A percentile compares a stretch with the other conserved stretches of the same genome.
Conservation (phyloP, 192 early-diverging fungal species). For the Jimgerdemannia lactiflua region DNA sequence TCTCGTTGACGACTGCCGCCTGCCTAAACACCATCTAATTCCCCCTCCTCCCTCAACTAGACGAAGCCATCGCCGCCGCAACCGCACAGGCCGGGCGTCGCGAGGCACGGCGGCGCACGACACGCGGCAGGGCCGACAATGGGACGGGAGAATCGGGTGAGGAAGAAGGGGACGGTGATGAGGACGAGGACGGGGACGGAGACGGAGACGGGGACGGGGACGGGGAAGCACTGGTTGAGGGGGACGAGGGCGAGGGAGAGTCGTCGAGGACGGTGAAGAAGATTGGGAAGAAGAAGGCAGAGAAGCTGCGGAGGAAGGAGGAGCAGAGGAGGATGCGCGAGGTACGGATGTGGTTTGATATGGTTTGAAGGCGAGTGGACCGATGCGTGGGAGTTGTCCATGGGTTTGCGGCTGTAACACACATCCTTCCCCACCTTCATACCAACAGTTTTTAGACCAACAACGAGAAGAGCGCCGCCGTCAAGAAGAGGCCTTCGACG, state of each 20-base stretch:
- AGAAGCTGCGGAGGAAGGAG: slow-evolving; percentile 32
- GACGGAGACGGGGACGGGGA: neutral
- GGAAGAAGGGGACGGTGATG: neutral
- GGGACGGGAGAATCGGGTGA: neutral
- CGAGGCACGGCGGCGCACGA: neutral
- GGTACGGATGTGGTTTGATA: slow-evolving; percentile 6
- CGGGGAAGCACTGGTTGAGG: neutral
- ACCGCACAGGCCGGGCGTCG: neutral
- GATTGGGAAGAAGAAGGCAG: slow-evolving; percentile 38
- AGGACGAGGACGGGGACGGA: neutral
- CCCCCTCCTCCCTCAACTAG: neutral
- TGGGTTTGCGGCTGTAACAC: no score
- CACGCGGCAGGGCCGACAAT: neutral
- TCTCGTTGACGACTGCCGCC: no score
- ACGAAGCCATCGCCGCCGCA: neutral
- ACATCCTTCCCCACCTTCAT: no score
- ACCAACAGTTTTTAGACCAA: slow-evolving; percentile 25
- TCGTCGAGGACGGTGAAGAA: slow-evolving; percentile 13
- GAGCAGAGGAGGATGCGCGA: slow-evolving; percentile 35
- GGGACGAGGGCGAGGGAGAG: slow-evolving; percentile 19
- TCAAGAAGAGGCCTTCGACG: slow-evolving; percentile 30
- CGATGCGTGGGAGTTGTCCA: neutral
- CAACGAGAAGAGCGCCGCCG: slow-evolving; percentile 31
- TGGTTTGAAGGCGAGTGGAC: neutral
- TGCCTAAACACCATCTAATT: neutral